Evolutionary conservation across 768 basidiomycete genomes (phyloP).

Genomic region (Floccularia luteovirens): DNA sequence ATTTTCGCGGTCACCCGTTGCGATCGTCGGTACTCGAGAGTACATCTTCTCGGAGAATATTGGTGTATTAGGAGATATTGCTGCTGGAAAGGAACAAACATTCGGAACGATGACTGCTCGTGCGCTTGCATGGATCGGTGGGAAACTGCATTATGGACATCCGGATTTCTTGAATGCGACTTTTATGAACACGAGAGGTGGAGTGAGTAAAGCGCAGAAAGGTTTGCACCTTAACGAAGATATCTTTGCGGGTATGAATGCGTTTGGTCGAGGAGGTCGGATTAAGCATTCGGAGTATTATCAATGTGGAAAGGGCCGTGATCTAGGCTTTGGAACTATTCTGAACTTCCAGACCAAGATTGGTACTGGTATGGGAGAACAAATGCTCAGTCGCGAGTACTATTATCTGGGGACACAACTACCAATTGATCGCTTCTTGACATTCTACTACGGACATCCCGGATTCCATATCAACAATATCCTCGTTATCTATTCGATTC

Average conservation of each 20-base stretch:
- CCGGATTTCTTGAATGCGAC: constrained; percentile 98
- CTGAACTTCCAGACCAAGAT: constrained; percentile 99
- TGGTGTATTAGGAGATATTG: constrained; percentile 97
- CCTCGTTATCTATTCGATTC: constrained; percentile 95
- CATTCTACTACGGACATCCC: constrained; percentile 99
- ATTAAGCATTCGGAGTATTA: constrained; percentile 99
- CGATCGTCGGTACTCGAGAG: constrained; percentile 97
- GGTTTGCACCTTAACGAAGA: constrained; percentile 98
- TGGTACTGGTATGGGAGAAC: constrained; percentile 99
- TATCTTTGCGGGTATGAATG: constrained; percentile 99
- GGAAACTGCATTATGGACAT: constrained; percentile 97
- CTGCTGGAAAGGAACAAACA: constrained; percentile 99
- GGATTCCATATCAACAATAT: constrained; percentile 99
- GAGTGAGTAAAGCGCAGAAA: constrained; percentile 98
- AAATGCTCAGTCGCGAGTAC: constrained; percentile 99
- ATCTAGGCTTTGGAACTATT: constrained; percentile 98
- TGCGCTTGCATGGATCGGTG: constrained; percentile 93
- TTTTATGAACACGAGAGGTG: constrained; percentile 98
- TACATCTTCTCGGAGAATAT: constrained; percentile 99
- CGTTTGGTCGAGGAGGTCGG: constrained; percentile 93
- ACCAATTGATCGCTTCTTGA: constrained; percentile 96
- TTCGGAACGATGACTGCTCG: constrained; percentile 98
- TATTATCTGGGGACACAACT: constrained; percentile 98
- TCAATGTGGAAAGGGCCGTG: constrained; percentile 98
- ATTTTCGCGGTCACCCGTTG: constrained; percentile 84